Evolutionary conservation across 2,329 filamentous ascomycete genomes (phyloP), one percentile per base, ranked within the genome.

Genomic region (Colletotrichum lini): DNA sequence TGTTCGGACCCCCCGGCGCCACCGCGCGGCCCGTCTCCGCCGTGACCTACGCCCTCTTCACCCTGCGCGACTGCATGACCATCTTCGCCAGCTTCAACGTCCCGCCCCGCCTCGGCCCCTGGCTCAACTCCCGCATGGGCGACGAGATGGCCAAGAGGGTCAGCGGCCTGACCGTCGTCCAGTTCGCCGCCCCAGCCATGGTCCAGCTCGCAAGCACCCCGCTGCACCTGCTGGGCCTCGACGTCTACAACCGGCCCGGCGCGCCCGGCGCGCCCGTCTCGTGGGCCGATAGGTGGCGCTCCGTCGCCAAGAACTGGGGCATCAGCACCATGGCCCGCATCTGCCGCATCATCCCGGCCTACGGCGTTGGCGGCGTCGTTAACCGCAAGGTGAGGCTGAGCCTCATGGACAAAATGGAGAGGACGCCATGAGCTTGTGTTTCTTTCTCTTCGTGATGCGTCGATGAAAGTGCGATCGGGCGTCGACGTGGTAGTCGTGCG

Each of bases 41-140:
- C 42, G 85, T 92, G 1, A 93, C 91, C 10, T 96, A 95, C 82
- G 84, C 87, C 0, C 89, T 98, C 68, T 98, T 98, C 85, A 91
- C 93, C 3, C 79, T 92, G 66, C 91, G 95, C 76, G 95, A 98
- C 83, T 94, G 92, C 82, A 84, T 97, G 73, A 98, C 95, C 62
- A 95, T 98, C 76, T 97, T 97, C 80, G 94, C 94, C 5, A 94
- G 91, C 15, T 98, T 98, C 87, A 98, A 98, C 79, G 84, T 98
- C 2, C 96, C 96, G 0, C 89, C 94, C 0, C 78, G 96, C 2
- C 85, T 98, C 12, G 94, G 93, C 0, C 94, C 94, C 0, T 81
- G 84, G 7, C 83, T 98, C 23, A 89, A 87, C 16, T 82, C 87
- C 21, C 84, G 85, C 38, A 78, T 92, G 72, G 83, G 79, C 60